Conservation (phyloP, 1,139 yeast genomes). For the Sugiyamaella sp. region DNA sequence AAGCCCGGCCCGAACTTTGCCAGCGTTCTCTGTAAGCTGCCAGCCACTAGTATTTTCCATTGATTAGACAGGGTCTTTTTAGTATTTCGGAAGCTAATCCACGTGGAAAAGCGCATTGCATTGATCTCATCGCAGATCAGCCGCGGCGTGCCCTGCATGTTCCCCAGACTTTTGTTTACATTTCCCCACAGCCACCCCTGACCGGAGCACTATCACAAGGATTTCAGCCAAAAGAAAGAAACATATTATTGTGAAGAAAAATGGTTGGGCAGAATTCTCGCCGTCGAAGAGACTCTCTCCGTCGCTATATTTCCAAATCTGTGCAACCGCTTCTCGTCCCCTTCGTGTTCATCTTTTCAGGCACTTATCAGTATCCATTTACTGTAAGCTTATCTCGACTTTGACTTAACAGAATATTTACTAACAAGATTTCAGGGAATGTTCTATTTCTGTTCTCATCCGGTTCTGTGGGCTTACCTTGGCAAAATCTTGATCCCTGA, state of each 20-base stretch:
- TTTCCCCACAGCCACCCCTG: no score
- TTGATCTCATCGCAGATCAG: neutral
- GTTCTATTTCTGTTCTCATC: conserved; percentile 49
- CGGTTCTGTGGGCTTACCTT: conserved; percentile 57
- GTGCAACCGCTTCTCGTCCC: conserved; percentile 34
- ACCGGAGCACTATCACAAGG: neutral
- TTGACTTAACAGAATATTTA: neutral
- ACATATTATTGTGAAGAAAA: no score
- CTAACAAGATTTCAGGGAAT: conserved; percentile 45
- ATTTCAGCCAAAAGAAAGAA: neutral
- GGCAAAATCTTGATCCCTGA: conserved; percentile 56
- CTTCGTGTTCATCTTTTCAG: conserved; percentile 36
- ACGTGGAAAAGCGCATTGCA: no score
- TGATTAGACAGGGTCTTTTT: no score
- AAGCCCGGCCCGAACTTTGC: no score
- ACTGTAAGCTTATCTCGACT: conserved; percentile 23
- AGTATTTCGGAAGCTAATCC: no score
- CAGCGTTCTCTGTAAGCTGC: no score
- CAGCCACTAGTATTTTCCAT: no score
- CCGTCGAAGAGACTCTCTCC: conserved; percentile 13
- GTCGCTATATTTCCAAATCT: conserved; percentile 19
- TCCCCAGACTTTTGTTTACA: neutral
- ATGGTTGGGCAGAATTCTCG: conserved; percentile 4
- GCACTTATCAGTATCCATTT: conserved; percentile 38
- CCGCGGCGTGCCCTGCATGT: neutral